Conservation (phyloP, 805 yeast genomes). For the Candida vaughaniae region DNA sequence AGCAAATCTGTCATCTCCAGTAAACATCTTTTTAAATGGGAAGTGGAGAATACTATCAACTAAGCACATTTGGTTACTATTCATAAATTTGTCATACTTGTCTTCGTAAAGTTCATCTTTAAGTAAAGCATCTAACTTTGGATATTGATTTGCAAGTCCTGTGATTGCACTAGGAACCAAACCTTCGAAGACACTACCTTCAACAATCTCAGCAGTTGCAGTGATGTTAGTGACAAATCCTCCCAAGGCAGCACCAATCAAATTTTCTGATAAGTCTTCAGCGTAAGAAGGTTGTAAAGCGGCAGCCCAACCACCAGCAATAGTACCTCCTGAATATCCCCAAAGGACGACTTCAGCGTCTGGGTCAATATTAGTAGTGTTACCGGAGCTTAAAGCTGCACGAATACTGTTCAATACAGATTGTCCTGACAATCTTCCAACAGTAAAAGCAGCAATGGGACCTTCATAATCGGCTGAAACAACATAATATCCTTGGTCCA, state of each 20-base stretch:
- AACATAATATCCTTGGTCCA: slow-evolving; percentile 31
- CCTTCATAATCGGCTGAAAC: slow-evolving; percentile 38
- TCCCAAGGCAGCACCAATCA: slow-evolving; percentile 31
- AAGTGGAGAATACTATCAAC: slow-evolving; percentile 9
- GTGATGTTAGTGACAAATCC: slow-evolving; percentile 33
- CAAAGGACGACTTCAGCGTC: slow-evolving; percentile 21
- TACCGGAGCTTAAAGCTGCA: slow-evolving; percentile 21
- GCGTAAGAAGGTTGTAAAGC: slow-evolving; percentile 33
- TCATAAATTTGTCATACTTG: not conserved
- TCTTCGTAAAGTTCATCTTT: slow-evolving; percentile 1
- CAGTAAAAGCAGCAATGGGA: slow-evolving; percentile 27
- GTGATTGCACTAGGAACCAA: slow-evolving; percentile 23
- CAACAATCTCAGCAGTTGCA: slow-evolving; percentile 20
- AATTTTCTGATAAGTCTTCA: slow-evolving; percentile 22
- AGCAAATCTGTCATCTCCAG: slow-evolving; percentile 12
- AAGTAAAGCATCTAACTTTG: slow-evolving; percentile 14
- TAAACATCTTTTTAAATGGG: slow-evolving; percentile 8
- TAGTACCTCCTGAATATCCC: slow-evolving; percentile 38
- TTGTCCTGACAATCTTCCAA: slow-evolving; percentile 27
- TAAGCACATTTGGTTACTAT: slow-evolving; percentile 2
- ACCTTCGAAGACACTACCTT: slow-evolving; percentile 27
- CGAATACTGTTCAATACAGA: slow-evolving; percentile 29
- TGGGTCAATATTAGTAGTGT: slow-evolving; percentile 16
- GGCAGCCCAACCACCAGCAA: slow-evolving; percentile 37
- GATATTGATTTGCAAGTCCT: slow-evolving; percentile 30